Conservation (phyloP, 2,329 filamentous ascomycete genomes). For the Acephala macrosclerotiorum region DNA sequence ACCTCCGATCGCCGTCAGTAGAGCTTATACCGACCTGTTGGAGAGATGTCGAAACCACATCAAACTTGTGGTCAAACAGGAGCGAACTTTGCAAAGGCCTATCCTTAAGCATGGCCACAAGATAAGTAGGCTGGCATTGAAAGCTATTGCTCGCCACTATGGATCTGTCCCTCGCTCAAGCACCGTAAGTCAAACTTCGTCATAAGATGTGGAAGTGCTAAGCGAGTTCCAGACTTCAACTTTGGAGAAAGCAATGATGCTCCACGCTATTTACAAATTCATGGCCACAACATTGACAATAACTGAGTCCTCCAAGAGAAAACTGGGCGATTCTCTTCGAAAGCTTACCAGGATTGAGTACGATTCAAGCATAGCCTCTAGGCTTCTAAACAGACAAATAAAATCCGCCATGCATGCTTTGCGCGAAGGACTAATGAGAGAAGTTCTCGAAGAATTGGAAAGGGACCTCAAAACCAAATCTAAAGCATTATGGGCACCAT, state of each 20-base stretch:
- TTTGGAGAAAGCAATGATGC: slow-evolving; percentile 21
- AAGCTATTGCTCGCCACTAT: slow-evolving; percentile 14
- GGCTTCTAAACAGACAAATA: slow-evolving; percentile 24
- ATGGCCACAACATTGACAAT: slow-evolving; percentile 20
- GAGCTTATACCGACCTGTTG: not conserved
- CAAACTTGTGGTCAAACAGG: slow-evolving; percentile 7
- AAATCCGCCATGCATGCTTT: slow-evolving; percentile 23
- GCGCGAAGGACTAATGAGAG: slow-evolving; percentile 12
- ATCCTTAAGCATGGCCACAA: not conserved
- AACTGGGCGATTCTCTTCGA: not conserved
- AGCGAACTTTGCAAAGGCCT: not conserved
- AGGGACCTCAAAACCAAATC: slow-evolving; percentile 19
- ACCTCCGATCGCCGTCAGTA: slow-evolving; percentile 12
- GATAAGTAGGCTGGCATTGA: not conserved
- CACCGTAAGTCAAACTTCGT: slow-evolving; percentile 4
- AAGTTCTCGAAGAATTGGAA: slow-evolving; percentile 22
- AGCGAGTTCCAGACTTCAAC: slow-evolving; percentile 14
- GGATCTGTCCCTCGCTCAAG: not conserved
- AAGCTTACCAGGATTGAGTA: not conserved
- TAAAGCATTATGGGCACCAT: slow-evolving; percentile 18
- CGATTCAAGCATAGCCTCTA: slow-evolving; percentile 11
- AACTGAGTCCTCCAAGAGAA: slow-evolving; percentile 3
- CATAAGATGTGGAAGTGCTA: slow-evolving; percentile 7
- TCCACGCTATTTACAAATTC: slow-evolving; percentile 20
- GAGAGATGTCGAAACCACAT: slow-evolving; percentile 12